Evolutionary conservation across 345 rosid genomes (phyloP).

Genomic region (Brassica cretica): DNA sequence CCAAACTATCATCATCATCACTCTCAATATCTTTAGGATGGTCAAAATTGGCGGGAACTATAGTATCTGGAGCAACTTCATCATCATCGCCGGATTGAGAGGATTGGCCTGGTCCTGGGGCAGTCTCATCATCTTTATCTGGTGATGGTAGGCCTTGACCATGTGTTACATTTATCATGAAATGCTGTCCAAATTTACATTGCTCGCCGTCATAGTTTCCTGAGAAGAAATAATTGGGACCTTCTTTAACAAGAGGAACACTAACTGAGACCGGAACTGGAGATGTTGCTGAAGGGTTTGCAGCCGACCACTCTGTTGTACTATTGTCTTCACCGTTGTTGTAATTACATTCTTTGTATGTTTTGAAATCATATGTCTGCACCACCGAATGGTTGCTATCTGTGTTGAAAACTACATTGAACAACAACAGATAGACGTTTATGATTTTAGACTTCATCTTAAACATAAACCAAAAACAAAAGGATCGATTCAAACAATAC

Average conservation of each 20-base stretch:
- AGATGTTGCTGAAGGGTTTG: constrained; percentile 71
- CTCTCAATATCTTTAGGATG: constrained; percentile 54
- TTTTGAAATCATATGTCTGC: constrained; percentile 77
- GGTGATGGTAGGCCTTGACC: constrained; percentile 75
- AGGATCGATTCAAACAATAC: neutral
- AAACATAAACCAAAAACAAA: neutral
- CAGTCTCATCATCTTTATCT: constrained; percentile 34
- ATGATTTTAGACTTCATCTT: neutral
- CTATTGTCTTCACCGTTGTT: constrained; percentile 51
- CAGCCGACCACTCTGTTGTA: constrained; percentile 65
- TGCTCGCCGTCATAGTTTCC: constrained; percentile 92
- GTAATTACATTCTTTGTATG: constrained; percentile 71
- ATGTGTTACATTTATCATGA: constrained; percentile 68
- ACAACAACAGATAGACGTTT: constrained; percentile 14
- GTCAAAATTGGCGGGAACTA: constrained; percentile 65
- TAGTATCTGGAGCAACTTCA: constrained; percentile 73
- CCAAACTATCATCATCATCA: constrained; percentile 33
- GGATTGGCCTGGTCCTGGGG: constrained; percentile 59
- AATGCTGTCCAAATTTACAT: constrained; percentile 66
- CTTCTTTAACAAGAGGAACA: constrained; percentile 77
- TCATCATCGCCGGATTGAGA: constrained; percentile 54
- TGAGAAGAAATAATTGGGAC: constrained; percentile 74
- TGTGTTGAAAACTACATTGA: constrained; percentile 79
- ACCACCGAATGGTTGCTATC: constrained; percentile 85
- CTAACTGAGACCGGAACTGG: constrained; percentile 55